Evolutionary conservation across 495 filamentous ascomycete species (phyloP).

Genomic region (Penicillium chermesinum): DNA sequence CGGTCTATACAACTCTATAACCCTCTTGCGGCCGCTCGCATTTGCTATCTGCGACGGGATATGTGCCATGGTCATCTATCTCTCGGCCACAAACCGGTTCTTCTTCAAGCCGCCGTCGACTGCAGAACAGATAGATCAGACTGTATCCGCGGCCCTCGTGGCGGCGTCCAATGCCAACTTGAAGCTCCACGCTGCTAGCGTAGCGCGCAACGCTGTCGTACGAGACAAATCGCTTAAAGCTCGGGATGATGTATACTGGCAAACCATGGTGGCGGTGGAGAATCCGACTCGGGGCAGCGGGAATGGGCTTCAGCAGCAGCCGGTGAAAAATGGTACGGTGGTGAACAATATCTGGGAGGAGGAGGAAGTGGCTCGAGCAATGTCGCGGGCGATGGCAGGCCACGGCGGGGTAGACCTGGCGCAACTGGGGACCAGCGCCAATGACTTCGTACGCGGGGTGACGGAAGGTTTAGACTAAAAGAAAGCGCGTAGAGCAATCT

Average conservation of each 20-base stretch:
- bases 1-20: slow-evolving; percentile 63
- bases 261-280: slow-evolving; percentile 40
- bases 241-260: slow-evolving; percentile 56
- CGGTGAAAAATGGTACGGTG: slow-evolving; percentile 12
- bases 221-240: slow-evolving; percentile 51
- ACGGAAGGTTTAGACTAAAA: slow-evolving; percentile 35
- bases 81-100: slow-evolving; percentile 70
- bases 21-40: slow-evolving; percentile 50
- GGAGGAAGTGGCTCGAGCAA: slow-evolving; percentile 50
- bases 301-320: slow-evolving; percentile 16
- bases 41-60: slow-evolving; percentile 59
- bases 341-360: slow-evolving; percentile 46
- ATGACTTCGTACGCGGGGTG: slow-evolving; percentile 40
- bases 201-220: slow-evolving; percentile 55
- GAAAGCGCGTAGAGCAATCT: neutral
- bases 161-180: slow-evolving; percentile 39
- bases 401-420: slow-evolving; percentile 45
- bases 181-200: slow-evolving; percentile 50
- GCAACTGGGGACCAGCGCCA: slow-evolving; percentile 40
- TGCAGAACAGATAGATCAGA: slow-evolving; percentile 40
- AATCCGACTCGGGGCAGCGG: slow-evolving; percentile 23
- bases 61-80: slow-evolving; percentile 59
- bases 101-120: slow-evolving; percentile 49
- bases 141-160: slow-evolving; percentile 36
- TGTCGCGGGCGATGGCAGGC: slow-evolving; percentile 45